phyloP scores from a whole-genome alignment of 805 yeast genomes.

The Wickerhamomyces alni region DNA sequence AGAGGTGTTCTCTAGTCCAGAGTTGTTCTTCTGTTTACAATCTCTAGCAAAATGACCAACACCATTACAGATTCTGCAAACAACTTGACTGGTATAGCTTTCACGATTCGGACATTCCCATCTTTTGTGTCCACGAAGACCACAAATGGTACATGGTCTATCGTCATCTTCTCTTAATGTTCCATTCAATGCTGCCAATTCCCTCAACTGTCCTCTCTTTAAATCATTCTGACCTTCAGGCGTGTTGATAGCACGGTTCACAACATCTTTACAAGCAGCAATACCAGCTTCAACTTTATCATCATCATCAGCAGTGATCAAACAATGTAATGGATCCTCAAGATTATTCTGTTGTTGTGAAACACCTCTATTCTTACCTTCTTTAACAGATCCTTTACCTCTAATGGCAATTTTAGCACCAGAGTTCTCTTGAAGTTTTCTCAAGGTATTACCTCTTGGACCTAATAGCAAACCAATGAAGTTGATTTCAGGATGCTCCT shows the following conservation, averaged over 20 bases:
- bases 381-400: constrained; percentile 94
- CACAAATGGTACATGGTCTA: constrained; percentile 59
- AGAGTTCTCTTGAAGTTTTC: constrained; percentile 72
- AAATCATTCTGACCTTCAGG: constrained; percentile 93
- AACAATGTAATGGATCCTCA: constrained; percentile 84
- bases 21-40: constrained; percentile 39
- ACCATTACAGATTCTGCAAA: constrained; percentile 75
- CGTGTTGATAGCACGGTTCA: constrained; percentile 76
- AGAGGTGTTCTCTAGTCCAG: constrained; percentile 6
- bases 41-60: constrained; percentile 87
- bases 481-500: constrained; percentile 86
- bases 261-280: constrained; percentile 63
- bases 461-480: constrained; percentile 89
- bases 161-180: constrained; percentile 79
- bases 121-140: constrained; percentile 57
- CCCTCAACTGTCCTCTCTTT: constrained; percentile 85
- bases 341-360: constrained; percentile 39
- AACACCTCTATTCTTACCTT: constrained; percentile 58
- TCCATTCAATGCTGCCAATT: constrained; percentile 91
- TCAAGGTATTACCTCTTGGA: constrained; percentile 90
- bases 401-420: constrained; percentile 89
- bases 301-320: constrained; percentile 77
- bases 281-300: constrained; percentile 74
- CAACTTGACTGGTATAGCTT: constrained; percentile 46
- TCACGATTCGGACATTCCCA: constrained; percentile 57